These are phyloP conservation scores for Sugiyamaella paludigena DNA, from an alignment of 1,139 yeast genomes.

Conservation along the genomic window DNA sequence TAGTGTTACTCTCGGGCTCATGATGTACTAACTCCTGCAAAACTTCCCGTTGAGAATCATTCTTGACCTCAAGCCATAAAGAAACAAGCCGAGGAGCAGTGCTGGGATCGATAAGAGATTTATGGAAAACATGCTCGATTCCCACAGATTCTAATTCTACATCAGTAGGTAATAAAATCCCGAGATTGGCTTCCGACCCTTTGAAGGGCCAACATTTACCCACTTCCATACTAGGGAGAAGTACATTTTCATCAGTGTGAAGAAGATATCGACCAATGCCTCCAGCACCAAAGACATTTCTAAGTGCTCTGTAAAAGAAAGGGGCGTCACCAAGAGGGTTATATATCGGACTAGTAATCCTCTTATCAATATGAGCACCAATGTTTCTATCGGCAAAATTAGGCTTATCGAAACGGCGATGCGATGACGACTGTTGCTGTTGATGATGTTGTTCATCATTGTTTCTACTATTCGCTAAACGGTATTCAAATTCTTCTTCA, in stretches of 20 bases:
- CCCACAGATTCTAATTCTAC: slow-evolving; percentile 33
- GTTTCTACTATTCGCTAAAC: not conserved
- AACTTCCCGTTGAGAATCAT: slow-evolving; percentile 18
- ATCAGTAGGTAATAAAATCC: slow-evolving; percentile 30
- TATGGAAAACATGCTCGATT: slow-evolving; percentile 33
- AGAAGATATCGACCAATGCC: slow-evolving; percentile 29
- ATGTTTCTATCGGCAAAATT: slow-evolving; percentile 35
- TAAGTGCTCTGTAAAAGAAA: slow-evolving; percentile 20
- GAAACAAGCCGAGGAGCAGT: slow-evolving; percentile 36
- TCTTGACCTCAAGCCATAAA: slow-evolving; percentile 34
- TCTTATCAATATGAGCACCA: slow-evolving; percentile 34
- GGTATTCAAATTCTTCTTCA: slow-evolving; percentile 7
- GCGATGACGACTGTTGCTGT: not conserved
- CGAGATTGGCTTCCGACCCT: slow-evolving; percentile 35
- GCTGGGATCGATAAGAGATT: slow-evolving; percentile 29
- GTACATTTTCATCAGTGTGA: slow-evolving; percentile 31
- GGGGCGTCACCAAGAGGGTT: slow-evolving; percentile 25
- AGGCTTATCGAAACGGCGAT: slow-evolving; percentile 24
- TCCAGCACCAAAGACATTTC: slow-evolving; percentile 20
- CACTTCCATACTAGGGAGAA: slow-evolving; percentile 27
- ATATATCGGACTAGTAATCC: slow-evolving; percentile 31
- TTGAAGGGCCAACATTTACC: slow-evolving; percentile 41
- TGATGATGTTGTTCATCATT: not conserved
- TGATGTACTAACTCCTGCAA: slow-evolving; percentile 15
- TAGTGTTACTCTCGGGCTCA: not conserved